phyloP scores from a whole-genome alignment of 306 rosid genomes.

The Canavalia gladiata region DNA sequence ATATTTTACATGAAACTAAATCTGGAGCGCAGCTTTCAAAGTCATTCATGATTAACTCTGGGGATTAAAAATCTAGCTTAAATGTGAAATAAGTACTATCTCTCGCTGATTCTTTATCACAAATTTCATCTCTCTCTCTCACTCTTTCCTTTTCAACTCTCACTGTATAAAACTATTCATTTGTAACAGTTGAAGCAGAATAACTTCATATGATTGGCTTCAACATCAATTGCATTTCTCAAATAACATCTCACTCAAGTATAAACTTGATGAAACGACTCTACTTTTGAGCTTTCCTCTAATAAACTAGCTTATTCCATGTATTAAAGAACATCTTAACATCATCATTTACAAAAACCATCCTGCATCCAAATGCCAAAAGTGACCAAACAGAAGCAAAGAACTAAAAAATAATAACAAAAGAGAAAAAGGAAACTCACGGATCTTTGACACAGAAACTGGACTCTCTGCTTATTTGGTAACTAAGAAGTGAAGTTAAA shows the following conservation, averaged over 20 bases:
- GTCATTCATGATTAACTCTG: background rate
- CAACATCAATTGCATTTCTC: slow-evolving; percentile 19
- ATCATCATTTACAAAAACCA: slow-evolving; percentile 2
- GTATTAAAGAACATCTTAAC: background rate
- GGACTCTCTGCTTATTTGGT: slow-evolving; percentile 58
- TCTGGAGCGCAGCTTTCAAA: background rate
- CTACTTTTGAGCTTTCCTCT: background rate
- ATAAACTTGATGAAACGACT: background rate
- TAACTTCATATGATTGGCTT: background rate
- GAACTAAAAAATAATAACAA: background rate
- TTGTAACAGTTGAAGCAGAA: slow-evolving; percentile 9
- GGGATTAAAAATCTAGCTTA: background rate
- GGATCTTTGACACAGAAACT: slow-evolving; percentile 82
- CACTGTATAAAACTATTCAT: background rate
- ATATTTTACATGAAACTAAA: slow-evolving; percentile 2
- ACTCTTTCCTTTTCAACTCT: background rate
- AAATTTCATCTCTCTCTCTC: background rate
- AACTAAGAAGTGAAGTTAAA: slow-evolving; percentile 67
- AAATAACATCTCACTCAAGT: background rate
- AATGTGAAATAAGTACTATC: slow-evolving; percentile 2
- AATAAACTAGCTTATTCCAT: background rate
- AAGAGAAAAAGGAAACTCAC: slow-evolving; percentile 56
- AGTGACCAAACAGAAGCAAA: background rate
- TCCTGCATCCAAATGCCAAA: background rate
- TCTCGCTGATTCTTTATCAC: slow-evolving; percentile 9